Percentiles rank a stretch among this genome's conserved stretches.
phyloP scores from a whole-genome alignment of 2,329 filamentous ascomycete genomes.

The Ceratocystis destructans region DNA sequence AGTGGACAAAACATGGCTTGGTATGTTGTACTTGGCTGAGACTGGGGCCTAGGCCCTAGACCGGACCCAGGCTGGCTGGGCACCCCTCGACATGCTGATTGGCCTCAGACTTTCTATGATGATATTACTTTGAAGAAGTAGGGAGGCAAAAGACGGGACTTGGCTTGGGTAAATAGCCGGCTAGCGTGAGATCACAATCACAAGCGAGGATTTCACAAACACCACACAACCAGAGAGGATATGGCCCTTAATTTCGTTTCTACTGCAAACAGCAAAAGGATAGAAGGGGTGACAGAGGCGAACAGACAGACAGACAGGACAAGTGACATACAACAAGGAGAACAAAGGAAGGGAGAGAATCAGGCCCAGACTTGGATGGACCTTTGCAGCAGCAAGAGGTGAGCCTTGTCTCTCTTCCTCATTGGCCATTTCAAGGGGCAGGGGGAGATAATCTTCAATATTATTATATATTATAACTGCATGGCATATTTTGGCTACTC shows the following conservation, averaged over 20 bases:
- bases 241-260: conserved; percentile 1
- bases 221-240: background rate
- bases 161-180: background rate
- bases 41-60: background rate
- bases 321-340: too few species aligned
- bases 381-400: background rate
- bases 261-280: too few species aligned
- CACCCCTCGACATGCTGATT: background rate
- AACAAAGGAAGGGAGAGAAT: background rate
- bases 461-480: background rate
- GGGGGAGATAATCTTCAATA: background rate
- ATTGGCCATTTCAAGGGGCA: too few species aligned
- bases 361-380: background rate
- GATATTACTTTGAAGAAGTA: background rate
- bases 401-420: too few species aligned
- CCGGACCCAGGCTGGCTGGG: background rate
- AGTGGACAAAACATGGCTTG: background rate
- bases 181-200: background rate
- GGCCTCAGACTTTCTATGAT: background rate
- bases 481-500: background rate
- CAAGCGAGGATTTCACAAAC: background rate
- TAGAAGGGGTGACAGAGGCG: too few species aligned
- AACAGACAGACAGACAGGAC: too few species aligned
- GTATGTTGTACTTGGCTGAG: background rate
- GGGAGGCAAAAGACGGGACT: background rate